Evolutionary conservation across 306 rosid species (phyloP), one percentile per base, ranked within the genome.

Genomic region (Amphicarpaea edgeworthii): DNA sequence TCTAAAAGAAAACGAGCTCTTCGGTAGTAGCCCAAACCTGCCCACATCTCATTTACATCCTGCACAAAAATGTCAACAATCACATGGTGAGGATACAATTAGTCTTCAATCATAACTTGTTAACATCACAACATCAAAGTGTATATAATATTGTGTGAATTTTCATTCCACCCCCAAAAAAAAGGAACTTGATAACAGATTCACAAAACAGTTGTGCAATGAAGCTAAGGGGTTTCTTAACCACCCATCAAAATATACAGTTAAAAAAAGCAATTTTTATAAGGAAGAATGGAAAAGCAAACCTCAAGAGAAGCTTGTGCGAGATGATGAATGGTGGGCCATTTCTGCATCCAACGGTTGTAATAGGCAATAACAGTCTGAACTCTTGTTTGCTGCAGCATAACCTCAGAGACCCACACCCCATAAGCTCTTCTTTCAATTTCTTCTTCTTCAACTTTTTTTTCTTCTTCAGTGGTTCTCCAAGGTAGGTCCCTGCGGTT

Each of bases 11-110:
- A 93, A 38, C 97, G 97, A 24, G 97, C 97, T 80, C 98, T 85
- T 70, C 97, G 90, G 79, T 93, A 93, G 87, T 93, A 93, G 32
- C 97, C 97, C 86, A 93, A 78, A 74, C 98, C 98, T 32, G 97
- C 97, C 98, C 96, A 93, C 92, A 90, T 80, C 62, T 93, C 98
- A 79, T 93, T 93, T 66, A 93, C 97, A 79, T 93, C 96, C 98
- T 93, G 88, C 80, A 82, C 6, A 74, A 34, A 30, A 60, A 79
- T 55, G 53, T 23, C 65, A 62, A 23, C 20, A 71, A 41, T 38
- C 14, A n/a, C 34, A 28, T 24, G 53, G 28, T 70, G 59, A 79
- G 62, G 71, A 34, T 23, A 75, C 45, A 47, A 58, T 26, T 49
- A 41, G 26, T 68, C 65, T 38, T 6, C 19, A 15, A n/a, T n/a